phyloP scores from a whole-genome alignment of 495 filamentous ascomycete species.

The Evansstolkia leycettana region DNA sequence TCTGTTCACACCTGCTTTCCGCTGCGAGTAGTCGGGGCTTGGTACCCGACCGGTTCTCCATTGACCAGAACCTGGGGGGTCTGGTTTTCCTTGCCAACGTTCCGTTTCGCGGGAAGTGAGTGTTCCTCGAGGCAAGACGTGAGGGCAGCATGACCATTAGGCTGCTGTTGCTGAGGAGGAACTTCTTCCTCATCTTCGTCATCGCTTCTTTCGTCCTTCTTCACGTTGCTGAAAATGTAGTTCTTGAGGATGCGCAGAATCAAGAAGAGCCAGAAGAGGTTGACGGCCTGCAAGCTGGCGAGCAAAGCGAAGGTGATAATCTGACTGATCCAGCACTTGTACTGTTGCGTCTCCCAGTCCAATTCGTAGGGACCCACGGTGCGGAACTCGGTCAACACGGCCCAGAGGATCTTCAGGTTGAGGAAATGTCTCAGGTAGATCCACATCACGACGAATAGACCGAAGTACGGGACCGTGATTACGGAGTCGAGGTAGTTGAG shows the following conservation, averaged over 20 bases:
- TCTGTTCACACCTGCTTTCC: background rate
- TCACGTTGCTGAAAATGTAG: slow-evolving; percentile 37
- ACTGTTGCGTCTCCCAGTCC: slow-evolving; percentile 74
- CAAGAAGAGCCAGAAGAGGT: slow-evolving; percentile 79
- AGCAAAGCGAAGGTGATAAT: slow-evolving; percentile 60
- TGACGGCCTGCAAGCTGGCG: slow-evolving; percentile 63
- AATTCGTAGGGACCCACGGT: slow-evolving; percentile 80
- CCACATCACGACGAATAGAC: slow-evolving; percentile 73
- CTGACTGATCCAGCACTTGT: slow-evolving; percentile 70
- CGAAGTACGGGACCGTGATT: slow-evolving; percentile 73
- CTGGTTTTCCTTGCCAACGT: slow-evolving; percentile 21
- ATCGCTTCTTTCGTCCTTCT: slow-evolving; percentile 48
- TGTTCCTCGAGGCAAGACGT: slow-evolving; percentile 18
- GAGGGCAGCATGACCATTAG: slow-evolving; percentile 13
- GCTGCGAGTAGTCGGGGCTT: slow-evolving; percentile 11
- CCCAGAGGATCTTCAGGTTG: slow-evolving; percentile 79
- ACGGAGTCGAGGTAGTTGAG: slow-evolving; percentile 82
- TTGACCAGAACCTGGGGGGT: slow-evolving; percentile 27
- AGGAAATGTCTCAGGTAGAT: slow-evolving; percentile 86
- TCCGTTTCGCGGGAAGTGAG: slow-evolving; percentile 9
- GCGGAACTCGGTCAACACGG: slow-evolving; percentile 75
- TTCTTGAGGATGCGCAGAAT: slow-evolving; percentile 62
- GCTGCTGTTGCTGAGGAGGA: slow-evolving; percentile 1
- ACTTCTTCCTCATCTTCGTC: slow-evolving; percentile 36
- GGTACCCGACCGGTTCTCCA: slow-evolving; percentile 21